Base-by-base conservation (phyloP, 164 flowering plant species). In the Nymphaea thermarum region DNA sequence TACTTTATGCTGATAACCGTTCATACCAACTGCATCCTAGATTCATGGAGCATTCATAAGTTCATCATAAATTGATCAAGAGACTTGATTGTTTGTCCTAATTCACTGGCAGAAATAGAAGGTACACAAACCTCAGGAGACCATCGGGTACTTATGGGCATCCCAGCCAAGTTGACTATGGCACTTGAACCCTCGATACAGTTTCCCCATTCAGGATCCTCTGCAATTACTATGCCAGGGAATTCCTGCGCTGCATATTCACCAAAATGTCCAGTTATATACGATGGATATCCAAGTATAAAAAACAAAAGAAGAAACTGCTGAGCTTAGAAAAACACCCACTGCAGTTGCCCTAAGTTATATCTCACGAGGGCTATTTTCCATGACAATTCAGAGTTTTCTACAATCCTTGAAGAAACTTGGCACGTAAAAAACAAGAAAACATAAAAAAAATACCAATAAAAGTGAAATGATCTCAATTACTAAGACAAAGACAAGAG, bases 111-210 rank as follows among this genome's bases (percentile, higher is more conserved):
- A 45, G 53, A 45, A 45, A 45, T 45, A 45, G 53, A 45, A 45
- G 53, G 7, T 5, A 5, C 53, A 74, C 79, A 57, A 75, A 93
- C 98, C 96, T 91, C 93, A 62, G 85, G 71, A 42, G 96, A 89
- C 97, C 98, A 94, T 79, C 98, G 87, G 66, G 93, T 94, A 77
- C 97, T 91, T 68, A 91, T 89, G 17, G 97, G 93, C 85, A 84
- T 42, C 72, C 98, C 98, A 70, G 98, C 98, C 78, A 94, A 80
- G 82, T 94, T 94, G 59, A 94, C 95, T 68, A 94, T 95, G 64
- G 93, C 98, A 77, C 78, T 80, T 72, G 98, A 93, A 68, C 90
- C 93, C 68, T 79, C 74, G 77, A 93, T 85, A 77, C 86, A 77
- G 41, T 87, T 78, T 75, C 76, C 81, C 98, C 98, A 93, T 65